phyloP scores from a whole-genome alignment of 2,329 filamentous ascomycete genomes.

The Fusarium austroafricanum region DNA sequence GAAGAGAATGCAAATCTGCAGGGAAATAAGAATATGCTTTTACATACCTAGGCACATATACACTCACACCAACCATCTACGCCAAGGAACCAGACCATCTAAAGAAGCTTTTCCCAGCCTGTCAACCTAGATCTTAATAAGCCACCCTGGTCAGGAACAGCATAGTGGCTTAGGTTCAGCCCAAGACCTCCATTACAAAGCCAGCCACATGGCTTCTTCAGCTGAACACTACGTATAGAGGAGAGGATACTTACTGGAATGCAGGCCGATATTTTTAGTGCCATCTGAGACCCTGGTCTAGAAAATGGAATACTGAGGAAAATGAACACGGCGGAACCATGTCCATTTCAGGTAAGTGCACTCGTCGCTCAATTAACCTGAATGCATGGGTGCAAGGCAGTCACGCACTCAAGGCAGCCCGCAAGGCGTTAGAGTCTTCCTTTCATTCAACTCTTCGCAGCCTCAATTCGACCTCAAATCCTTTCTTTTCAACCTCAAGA shows the following conservation, averaged over 20 bases:
- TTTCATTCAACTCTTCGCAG: conserved; percentile 1
- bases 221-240: background rate
- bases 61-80: background rate
- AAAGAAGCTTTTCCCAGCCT: conserved; percentile 13
- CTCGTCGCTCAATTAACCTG: conserved; percentile 4
- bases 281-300: background rate
- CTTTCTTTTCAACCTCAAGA: background rate
- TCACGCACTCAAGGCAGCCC: conserved; percentile 32
- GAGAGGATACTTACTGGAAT: conserved; percentile 16
- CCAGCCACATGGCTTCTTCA: conserved; percentile 9
- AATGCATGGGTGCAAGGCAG: conserved; percentile 19
- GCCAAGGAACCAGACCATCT: background rate
- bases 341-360: conserved; percentile 32
- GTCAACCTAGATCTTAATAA: background rate
- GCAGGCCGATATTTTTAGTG: conserved; percentile 23
- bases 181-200: background rate
- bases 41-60: background rate
- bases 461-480: background rate
- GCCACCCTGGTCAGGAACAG: background rate
- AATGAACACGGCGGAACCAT: background rate
- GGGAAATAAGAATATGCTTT: too few relatives aligned
- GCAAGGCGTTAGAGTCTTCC: conserved; percentile 27
- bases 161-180: conserved; percentile 11
- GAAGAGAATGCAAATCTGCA: background rate
- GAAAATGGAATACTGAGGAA: background rate